Evolutionary conservation across 805 yeast species (phyloP).

Genomic region (Candida sphagnicola): DNA sequence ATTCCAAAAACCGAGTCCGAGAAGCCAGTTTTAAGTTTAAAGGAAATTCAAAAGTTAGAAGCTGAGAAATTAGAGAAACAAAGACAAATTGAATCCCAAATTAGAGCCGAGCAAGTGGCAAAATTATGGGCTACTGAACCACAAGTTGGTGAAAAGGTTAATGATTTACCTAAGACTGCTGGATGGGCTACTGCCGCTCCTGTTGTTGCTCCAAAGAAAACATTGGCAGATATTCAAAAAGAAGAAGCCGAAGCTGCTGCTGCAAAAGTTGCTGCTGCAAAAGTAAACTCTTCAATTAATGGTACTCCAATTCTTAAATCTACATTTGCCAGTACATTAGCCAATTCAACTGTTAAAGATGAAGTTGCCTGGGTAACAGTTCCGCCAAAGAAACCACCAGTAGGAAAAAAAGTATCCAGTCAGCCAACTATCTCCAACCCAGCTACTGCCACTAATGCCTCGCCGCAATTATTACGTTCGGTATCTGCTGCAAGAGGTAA

Average conservation of each 20-base stretch:
- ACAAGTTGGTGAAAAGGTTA: slow-evolving; percentile 13
- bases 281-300: slow-evolving; percentile 2
- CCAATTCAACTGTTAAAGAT: slow-evolving; percentile 24
- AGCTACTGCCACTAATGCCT: slow-evolving; percentile 13
- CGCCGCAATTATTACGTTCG: slow-evolving; percentile 34
- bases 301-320: slow-evolving; percentile 10
- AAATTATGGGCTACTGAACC: slow-evolving; percentile 19
- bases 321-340: slow-evolving; percentile 32
- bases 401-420: slow-evolving; percentile 7
- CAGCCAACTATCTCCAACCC: slow-evolving; percentile 11
- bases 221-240: slow-evolving; percentile 58
- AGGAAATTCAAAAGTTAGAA: slow-evolving; percentile 50
- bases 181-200: slow-evolving; percentile 37
- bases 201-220: slow-evolving; percentile 35
- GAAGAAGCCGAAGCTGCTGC: slow-evolving; percentile 48
- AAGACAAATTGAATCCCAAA: slow-evolving; percentile 34
- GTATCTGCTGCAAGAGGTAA: slow-evolving; percentile 30
- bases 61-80: slow-evolving; percentile 39
- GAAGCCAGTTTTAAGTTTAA: slow-evolving; percentile 42
- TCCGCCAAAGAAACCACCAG: slow-evolving; percentile 33
- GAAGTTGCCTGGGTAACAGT: slow-evolving; percentile 43
- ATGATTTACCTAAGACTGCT: slow-evolving; percentile 37
- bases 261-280: slow-evolving; percentile 17
- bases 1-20: slow-evolving; percentile 13
- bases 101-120: slow-evolving; percentile 23